A percentile compares a stretch with the other conserved stretches of the same genome.
Evolutionary conservation across 2,329 filamentous ascomycete genomes (phyloP).

Genomic region (Cryphonectria japonica): DNA sequence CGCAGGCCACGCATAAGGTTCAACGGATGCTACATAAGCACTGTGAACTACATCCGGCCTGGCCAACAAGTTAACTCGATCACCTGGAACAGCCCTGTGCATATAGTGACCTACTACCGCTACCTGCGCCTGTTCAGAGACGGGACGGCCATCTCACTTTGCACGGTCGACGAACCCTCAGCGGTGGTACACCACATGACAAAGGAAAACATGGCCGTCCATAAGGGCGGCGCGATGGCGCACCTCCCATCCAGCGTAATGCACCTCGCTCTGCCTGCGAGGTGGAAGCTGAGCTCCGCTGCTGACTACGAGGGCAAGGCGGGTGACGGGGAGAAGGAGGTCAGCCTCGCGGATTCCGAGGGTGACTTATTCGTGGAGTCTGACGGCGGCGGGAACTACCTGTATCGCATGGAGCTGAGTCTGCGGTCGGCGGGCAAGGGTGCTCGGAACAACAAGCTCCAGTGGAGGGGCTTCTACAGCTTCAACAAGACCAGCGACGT

Average conservation of each 20-base stretch:
- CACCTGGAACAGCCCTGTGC: constrained; percentile 81
- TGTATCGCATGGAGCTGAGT: constrained; percentile 79
- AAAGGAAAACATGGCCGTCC: constrained; percentile 64
- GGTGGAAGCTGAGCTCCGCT: constrained; percentile 52
- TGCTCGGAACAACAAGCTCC: constrained; percentile 79
- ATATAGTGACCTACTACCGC: constrained; percentile 97
- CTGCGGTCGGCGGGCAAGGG: constrained; percentile 67
- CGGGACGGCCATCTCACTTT: constrained; percentile 78
- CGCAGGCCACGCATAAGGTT: constrained; percentile 85
- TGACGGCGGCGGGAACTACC: constrained; percentile 79
- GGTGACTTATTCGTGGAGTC: constrained; percentile 83
- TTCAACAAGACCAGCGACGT: constrained; percentile 90
- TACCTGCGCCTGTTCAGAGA: constrained; percentile 95
- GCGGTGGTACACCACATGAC: constrained; percentile 86
- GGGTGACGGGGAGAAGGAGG: constrained; percentile 35
- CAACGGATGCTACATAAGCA: constrained; percentile 95
- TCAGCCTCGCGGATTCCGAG: constrained; percentile 52
- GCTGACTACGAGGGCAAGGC: constrained; percentile 37
- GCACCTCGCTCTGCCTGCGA: constrained; percentile 66
- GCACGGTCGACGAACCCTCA: constrained; percentile 79
- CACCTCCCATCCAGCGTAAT: constrained; percentile 60
- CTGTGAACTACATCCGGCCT: constrained; percentile 89
- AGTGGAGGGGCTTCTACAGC: constrained; percentile 89
- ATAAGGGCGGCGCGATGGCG: constrained; percentile 42
- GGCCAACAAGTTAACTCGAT: constrained; percentile 74